These are phyloP conservation scores for Catenaria anguillulae DNA, from an alignment of 371 early-diverging fungal genomes.

Conservation along the genomic window DNA sequence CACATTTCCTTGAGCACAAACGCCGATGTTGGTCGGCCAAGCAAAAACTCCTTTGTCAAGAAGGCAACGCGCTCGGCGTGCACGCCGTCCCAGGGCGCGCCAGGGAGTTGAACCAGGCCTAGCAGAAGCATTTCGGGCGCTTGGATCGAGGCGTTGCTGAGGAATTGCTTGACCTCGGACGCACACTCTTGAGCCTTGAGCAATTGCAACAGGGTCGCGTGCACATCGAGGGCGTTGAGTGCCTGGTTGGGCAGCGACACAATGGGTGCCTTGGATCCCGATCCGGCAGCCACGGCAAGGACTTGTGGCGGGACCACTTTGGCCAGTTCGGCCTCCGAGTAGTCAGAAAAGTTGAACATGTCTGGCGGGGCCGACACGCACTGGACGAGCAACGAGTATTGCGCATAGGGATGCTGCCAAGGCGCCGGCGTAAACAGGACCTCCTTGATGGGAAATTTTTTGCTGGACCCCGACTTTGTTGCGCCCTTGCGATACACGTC, in stretches of 20 bases:
- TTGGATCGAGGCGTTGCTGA: conserved; percentile 47
- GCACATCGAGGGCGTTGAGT: conserved; percentile 61
- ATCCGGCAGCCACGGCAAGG: conserved; percentile 28
- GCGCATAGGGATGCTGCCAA: conserved; percentile 42
- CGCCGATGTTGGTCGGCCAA: conserved; percentile 44
- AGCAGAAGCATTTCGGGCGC: conserved; percentile 61
- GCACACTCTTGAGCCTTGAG: conserved; percentile 38
- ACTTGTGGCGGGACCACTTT: conserved; percentile 38
- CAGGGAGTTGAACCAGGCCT: conserved; percentile 47
- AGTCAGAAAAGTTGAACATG: conserved; percentile 8
- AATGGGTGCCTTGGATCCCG: conserved; percentile 31
- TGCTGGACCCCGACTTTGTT: neutral
- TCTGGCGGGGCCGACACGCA: conserved; percentile 21
- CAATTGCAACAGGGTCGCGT: conserved; percentile 47
- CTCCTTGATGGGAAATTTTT: conserved; percentile 42
- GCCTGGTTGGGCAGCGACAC: conserved; percentile 33
- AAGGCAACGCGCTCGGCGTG: neutral
- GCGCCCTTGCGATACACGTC: conserved; percentile 4
- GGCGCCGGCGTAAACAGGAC: conserved; percentile 52
- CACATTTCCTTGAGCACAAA: conserved; percentile 61
- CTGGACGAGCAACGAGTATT: conserved; percentile 13
- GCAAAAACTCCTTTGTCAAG: conserved; percentile 17
- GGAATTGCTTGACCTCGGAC: conserved; percentile 46
- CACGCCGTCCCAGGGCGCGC: neutral
- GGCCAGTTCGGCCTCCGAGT: conserved; percentile 4